A percentile compares a stretch with the other conserved stretches of the same genome.
Conservation (phyloP, 2,329 filamentous ascomycete species). For the Colletotrichum sp. region DNA sequence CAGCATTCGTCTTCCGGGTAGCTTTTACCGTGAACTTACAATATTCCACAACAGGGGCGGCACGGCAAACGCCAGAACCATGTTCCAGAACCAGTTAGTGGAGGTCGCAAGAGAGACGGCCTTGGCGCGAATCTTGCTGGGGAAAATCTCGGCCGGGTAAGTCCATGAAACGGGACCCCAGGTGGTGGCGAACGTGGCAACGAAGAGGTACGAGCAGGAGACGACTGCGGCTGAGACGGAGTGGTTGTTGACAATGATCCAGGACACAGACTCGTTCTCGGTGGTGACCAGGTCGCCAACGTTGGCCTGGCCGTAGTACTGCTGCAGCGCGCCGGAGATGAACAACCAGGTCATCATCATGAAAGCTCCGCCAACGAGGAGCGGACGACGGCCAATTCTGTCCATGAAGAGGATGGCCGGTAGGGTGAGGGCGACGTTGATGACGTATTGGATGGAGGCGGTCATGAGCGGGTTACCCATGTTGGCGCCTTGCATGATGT, state of each 20-base stretch:
- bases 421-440: constrained; percentile 65
- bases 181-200: constrained; percentile 51
- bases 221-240: constrained; percentile 68
- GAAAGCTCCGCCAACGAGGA: constrained; percentile 61
- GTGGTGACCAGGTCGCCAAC: constrained; percentile 40
- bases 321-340: constrained; percentile 67
- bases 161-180: constrained; percentile 54
- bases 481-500: constrained; percentile 63
- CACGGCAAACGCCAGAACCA: constrained; percentile 59
- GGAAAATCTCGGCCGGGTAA: constrained; percentile 53
- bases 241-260: constrained; percentile 58
- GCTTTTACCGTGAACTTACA: constrained; percentile 6
- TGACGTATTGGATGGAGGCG: constrained; percentile 67
- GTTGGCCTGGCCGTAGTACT: constrained; percentile 60
- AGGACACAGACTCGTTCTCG: constrained; percentile 56
- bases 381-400: constrained; percentile 60
- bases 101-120: constrained; percentile 48
- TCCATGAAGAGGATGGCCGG: constrained; percentile 67
- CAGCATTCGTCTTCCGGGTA: not conserved
- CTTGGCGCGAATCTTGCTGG: constrained; percentile 46
- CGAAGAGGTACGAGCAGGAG: constrained; percentile 70
- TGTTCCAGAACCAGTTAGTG: constrained; percentile 51
- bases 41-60: constrained; percentile 52
- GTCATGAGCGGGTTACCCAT: constrained; percentile 63
- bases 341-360: constrained; percentile 68